These are phyloP conservation scores for Rosa rugosa DNA, from an alignment of 306 rosid species.

Conservation along the genomic window DNA sequence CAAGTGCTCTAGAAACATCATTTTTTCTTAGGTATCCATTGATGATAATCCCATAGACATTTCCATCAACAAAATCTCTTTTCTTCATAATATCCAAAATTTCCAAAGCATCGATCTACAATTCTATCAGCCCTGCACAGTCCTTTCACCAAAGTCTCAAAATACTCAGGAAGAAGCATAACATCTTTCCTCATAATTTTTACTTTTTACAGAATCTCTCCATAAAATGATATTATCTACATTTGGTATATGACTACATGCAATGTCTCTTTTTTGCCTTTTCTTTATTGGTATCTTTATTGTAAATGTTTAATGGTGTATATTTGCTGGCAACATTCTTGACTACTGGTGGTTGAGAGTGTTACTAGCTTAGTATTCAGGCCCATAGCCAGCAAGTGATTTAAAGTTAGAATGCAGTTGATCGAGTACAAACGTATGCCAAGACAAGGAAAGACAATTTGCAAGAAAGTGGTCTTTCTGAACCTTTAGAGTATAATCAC, in stretches of 20 bases:
- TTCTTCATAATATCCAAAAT: slow-evolving; percentile 68
- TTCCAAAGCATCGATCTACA: slow-evolving; percentile 55
- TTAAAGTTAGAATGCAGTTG: neutral
- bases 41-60: slow-evolving; percentile 57
- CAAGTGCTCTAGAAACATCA: slow-evolving; percentile 54
- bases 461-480: neutral
- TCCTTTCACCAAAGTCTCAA: slow-evolving; percentile 74
- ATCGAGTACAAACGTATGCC: neutral
- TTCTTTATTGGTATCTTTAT: neutral
- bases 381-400: neutral
- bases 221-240: neutral
- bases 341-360: neutral
- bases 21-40: slow-evolving; percentile 59
- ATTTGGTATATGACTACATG: too few relatives aligned
- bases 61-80: slow-evolving; percentile 44
- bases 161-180: slow-evolving; percentile 48
- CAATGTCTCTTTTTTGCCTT: neutral
- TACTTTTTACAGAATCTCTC: neutral
- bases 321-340: neutral
- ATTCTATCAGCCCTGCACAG: slow-evolving; percentile 66
- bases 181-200: slow-evolving; percentile 34
- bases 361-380: neutral
- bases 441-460: neutral
- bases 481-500: neutral
- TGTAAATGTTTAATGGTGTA: neutral